These are phyloP conservation scores for Tolypocladium cylindrosporum DNA, from an alignment of 2,329 filamentous ascomycete species.

Conservation along the genomic window DNA sequence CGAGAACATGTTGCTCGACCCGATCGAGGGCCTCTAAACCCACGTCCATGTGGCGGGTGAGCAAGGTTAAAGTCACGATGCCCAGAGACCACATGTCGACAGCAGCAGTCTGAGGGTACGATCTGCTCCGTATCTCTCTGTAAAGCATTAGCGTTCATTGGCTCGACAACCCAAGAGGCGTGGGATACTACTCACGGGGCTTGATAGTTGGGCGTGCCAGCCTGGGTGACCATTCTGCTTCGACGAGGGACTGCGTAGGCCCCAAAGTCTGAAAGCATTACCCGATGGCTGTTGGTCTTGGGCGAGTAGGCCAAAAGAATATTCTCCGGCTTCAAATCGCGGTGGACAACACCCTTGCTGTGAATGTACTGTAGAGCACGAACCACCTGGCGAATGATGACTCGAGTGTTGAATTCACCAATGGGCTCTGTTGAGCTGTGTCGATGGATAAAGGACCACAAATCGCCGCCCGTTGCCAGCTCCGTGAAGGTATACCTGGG, in stretches of 20 bases:
- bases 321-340: conserved; percentile 46
- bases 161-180: not conserved
- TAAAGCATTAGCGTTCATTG: not conserved
- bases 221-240: conserved; percentile 30
- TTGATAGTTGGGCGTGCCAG: conserved; percentile 37
- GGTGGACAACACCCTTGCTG: conserved; percentile 37
- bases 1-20: conserved; percentile 16
- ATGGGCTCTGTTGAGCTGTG: conserved; percentile 16
- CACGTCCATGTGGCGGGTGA: conserved; percentile 12
- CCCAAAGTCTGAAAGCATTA: conserved; percentile 44
- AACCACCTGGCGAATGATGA: conserved; percentile 38
- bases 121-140: conserved; percentile 27
- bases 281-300: conserved; percentile 28
- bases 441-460: conserved; percentile 36
- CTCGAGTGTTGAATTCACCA: conserved; percentile 29
- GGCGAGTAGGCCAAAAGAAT: conserved; percentile 38
- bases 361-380: conserved; percentile 38
- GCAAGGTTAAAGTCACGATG: conserved; percentile 29
- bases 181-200: conserved; percentile 33
- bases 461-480: conserved; percentile 43
- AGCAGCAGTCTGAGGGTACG: conserved; percentile 18
- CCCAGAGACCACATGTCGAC: conserved; percentile 46
- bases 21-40: conserved; percentile 15
- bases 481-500: conserved; percentile 46
- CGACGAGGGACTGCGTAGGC: conserved; percentile 31